Percentiles rank a stretch among this genome's conserved stretches.
Evolutionary conservation across 352 stramenopile species (phyloP).

Genomic region (Phytopythium litorale): DNA sequence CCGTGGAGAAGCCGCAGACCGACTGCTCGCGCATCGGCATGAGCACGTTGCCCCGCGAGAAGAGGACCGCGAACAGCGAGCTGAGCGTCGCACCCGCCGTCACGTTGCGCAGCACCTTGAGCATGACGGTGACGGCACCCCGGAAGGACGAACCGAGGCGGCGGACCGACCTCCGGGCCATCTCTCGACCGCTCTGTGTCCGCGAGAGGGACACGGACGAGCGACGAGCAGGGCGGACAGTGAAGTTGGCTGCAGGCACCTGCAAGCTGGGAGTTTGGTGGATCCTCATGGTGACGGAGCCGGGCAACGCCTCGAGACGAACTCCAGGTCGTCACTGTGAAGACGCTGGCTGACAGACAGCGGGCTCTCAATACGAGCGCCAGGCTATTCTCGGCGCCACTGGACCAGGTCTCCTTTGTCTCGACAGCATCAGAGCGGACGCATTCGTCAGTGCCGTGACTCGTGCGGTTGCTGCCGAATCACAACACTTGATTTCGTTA

Average conservation of each 20-base stretch:
- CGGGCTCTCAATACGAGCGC: neutral
- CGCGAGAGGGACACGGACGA: neutral
- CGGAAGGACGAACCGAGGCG: neutral
- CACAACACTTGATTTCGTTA: neutral
- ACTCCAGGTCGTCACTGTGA: neutral
- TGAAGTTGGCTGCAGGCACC: neutral
- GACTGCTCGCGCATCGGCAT: neutral
- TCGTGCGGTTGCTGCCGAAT: neutral
- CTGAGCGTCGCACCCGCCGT: neutral
- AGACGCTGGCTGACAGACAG: neutral
- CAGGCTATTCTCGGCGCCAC: neutral
- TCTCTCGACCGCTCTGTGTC: neutral
- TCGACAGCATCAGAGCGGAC: neutral
- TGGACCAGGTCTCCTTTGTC: neutral
- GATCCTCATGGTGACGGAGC: neutral
- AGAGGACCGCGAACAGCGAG: neutral
- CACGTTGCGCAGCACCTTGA: neutral
- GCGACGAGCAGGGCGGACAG: neutral
- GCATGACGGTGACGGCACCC: neutral
- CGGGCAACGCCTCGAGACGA: neutral
- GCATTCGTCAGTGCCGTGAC: neutral
- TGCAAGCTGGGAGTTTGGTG: neutral
- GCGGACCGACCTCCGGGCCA: neutral
- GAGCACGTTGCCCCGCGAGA: neutral
- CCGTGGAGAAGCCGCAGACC: neutral